Evolutionary conservation across 768 basidiomycete species (phyloP), one percentile per base, ranked within the genome.

Genomic region (Hysterangium stoloniferum): DNA sequence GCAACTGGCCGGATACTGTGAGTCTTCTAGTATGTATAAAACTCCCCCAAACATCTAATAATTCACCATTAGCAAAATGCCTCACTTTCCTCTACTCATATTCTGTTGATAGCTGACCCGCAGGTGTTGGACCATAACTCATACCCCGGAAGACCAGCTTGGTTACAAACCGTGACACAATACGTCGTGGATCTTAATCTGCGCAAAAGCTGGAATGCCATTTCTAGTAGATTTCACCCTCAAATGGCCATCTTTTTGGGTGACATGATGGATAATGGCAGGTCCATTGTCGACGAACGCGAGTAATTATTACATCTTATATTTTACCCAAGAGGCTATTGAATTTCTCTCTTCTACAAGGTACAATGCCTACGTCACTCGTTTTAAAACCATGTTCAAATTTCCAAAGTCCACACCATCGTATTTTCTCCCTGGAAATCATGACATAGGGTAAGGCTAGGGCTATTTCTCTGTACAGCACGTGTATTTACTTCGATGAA

Each of bases 221-320:
- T 80, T 3, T 69, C 78, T 15, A 17, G 27, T 45, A 67, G 70
- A 6, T 71, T 78, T 48, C 68, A 65, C 22, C 86, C 92, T 5
- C 79, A 95, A 62, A 76, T 69, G 13, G 77, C 95, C 4, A 68
- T 96, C 1, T 86, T 95, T 55, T 71, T 93, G 24, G 94, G 94
- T 32, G 93, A 96, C 62, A 86, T 95, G 88, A 80, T 95, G 80
- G 91, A 96, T 58, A 80, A 77, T 51, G 92, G 90, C 1, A 72
- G 90, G 48, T 70, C 75, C 24, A 69, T 69, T 20, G 85, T 86
- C 75, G 62, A 74, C 3, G 73, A 78, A 41, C 64, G 64, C 37
- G 82, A 91, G 93, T 93, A 61, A 64, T 86, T 76, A 8, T 15
- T 9, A 35, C 24, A 4, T 35, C 13, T 37, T 36, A 12, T 13